A percentile compares a stretch with the other conserved stretches of the same genome.
phyloP scores from a whole-genome alignment of 805 yeast species.

The Saturnispora silvae region DNA sequence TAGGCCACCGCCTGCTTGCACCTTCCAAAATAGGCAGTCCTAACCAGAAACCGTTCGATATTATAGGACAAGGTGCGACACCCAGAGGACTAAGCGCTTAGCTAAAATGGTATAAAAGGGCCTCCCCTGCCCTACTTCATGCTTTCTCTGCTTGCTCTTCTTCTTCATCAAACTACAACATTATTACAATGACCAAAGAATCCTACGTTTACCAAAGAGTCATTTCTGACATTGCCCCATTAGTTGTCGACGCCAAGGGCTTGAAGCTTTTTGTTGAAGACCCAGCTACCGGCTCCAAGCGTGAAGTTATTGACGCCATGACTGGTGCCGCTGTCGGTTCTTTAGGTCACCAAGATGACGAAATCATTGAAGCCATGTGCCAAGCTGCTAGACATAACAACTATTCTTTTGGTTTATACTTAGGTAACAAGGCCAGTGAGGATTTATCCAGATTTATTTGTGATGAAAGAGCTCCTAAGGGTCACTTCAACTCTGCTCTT shows the following conservation, averaged over 20 bases:
- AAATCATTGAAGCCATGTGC: slow-evolving; percentile 30
- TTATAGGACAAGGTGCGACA: no score
- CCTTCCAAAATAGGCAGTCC: slow-evolving; percentile 9
- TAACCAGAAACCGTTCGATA: neutral
- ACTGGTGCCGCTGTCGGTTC: slow-evolving; percentile 49
- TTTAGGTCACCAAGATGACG: slow-evolving; percentile 34
- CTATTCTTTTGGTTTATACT: slow-evolving; percentile 27
- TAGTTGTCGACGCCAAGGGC: slow-evolving; percentile 16
- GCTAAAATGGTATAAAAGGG: neutral
- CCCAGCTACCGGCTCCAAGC: slow-evolving; percentile 29
- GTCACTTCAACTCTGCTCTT: slow-evolving; percentile 30
- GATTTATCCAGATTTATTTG: slow-evolving; percentile 34
- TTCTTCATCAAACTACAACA: neutral
- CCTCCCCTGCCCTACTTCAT: neutral
- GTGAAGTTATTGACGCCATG: slow-evolving; percentile 31
- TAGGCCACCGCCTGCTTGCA: neutral
- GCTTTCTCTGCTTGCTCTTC: neutral
- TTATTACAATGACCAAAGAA: slow-evolving; percentile 8
- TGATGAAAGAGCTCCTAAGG: slow-evolving; percentile 30
- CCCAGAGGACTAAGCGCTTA: no score
- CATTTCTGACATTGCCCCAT: slow-evolving; percentile 16
- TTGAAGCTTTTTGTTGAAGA: slow-evolving; percentile 24
- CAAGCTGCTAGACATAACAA: slow-evolving; percentile 28
- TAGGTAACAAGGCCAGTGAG: slow-evolving; percentile 33
- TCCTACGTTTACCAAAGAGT: slow-evolving; percentile 17